phyloP scores from a whole-genome alignment of 768 basidiomycete genomes.

The Russula sp. region DNA sequence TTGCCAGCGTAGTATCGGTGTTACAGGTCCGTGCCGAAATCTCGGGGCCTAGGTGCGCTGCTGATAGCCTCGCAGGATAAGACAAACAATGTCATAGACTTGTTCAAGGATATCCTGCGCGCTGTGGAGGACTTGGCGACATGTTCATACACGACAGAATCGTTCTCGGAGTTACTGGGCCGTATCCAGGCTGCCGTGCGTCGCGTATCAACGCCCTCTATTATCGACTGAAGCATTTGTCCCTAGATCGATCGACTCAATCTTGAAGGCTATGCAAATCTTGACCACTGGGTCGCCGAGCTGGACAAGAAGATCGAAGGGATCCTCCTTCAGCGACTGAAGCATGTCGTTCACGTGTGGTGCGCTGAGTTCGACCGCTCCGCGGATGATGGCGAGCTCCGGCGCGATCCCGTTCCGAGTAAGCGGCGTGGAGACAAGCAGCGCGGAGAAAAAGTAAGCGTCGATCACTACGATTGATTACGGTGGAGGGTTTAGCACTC shows the following conservation, averaged over 20 bases:
- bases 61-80: conserved; percentile 58
- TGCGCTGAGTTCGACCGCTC: conserved; percentile 77
- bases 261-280: conserved; percentile 84
- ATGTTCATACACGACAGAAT: conserved; percentile 79
- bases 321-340: conserved; percentile 69
- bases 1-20: conserved; percentile 87
- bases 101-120: conserved; percentile 79
- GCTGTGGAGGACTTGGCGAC: conserved; percentile 83
- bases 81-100: conserved; percentile 87
- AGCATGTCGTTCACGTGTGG: conserved; percentile 79
- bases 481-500: neutral
- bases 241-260: conserved; percentile 86
- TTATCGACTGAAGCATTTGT: neutral
- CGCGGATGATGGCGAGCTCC: conserved; percentile 58
- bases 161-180: conserved; percentile 71
- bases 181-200: conserved; percentile 81
- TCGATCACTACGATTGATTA: neutral
- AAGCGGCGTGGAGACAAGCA: conserved; percentile 70
- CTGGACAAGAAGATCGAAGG: conserved; percentile 72
- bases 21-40: conserved; percentile 54
- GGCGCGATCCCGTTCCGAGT: conserved; percentile 46
- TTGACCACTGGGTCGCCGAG: conserved; percentile 53
- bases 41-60: neutral
- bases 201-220: conserved; percentile 7
- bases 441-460: conserved; percentile 65